Base-by-base conservation (phyloP, 371 early-diverging fungal genomes). In the Apophysomyces variabilis region DNA sequence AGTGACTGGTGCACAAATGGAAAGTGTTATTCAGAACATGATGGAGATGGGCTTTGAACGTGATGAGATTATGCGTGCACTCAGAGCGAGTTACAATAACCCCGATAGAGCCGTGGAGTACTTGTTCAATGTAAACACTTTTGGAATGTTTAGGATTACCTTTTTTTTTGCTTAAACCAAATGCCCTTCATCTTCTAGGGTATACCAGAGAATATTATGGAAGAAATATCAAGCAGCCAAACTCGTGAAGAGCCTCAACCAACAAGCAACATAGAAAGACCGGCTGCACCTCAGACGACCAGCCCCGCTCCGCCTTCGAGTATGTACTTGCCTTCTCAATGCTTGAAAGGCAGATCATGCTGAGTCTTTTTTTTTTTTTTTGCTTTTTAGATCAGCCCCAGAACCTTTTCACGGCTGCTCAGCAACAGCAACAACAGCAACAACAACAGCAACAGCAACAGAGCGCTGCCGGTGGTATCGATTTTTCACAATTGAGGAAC, bases 71-170 rank as follows among this genome's bases (percentile, higher is more conserved):
- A 87, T 89, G 57, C 77, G 81, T 62, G 98, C 98, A 36, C 94
- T 98, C 91, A 89, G 96, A 41, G 97, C 98, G 14, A 95, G 95
- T 69, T 98, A 91, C 77, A 97, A 97, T 78, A 98, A 98, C 74
- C 96, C 99, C 5, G 96, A 96, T 72, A 86, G 99, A 64, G 99
- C 99, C 37, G 96, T 93, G 7, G 99, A 98, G 77, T 98, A 97
- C 74, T 80, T 98, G 64, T 89, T 96, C 75, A 96, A 83, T 61
- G 98, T 93, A 81, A 61, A 81, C 14, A n/a, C 5, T 37, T 9
- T 18, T 44, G 7, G 8, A 58, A n/a, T 21, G 18, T 26, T 26
- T 26, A 2, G 32, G 3, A 26, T 26, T 26, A 26, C 1, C 26
- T 12, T 64, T 12, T 11, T 8, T 18, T 6, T 13, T 38, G 38